phyloP scores from a whole-genome alignment of 2,329 filamentous ascomycete species.

The Fusarium tricinctum region DNA sequence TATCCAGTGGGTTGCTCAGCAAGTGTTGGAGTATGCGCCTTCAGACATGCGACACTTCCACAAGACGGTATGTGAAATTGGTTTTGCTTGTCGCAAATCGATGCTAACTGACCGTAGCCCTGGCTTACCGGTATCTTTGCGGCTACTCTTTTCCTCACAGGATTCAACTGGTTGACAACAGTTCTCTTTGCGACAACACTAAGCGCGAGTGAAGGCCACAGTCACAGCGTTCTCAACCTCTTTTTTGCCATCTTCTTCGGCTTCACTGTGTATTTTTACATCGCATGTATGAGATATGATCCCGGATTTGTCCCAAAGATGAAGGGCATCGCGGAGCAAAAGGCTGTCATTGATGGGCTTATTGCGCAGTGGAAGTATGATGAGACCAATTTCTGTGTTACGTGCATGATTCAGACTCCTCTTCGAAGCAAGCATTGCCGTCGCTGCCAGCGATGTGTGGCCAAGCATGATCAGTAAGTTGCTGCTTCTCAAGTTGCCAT shows the following conservation, averaged over 20 bases:
- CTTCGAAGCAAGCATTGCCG: slow-evolving; percentile 96
- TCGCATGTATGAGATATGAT: slow-evolving; percentile 86
- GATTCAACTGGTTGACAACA: slow-evolving; percentile 79
- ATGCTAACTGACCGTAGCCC: slow-evolving; percentile 66
- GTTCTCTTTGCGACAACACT: slow-evolving; percentile 59
- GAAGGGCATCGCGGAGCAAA: slow-evolving; percentile 89
- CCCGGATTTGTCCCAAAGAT: slow-evolving; percentile 95
- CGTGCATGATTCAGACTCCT: slow-evolving; percentile 94
- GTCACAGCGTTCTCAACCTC: slow-evolving; percentile 82
- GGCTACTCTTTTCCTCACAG: slow-evolving; percentile 84
- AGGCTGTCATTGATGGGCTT: slow-evolving; percentile 88
- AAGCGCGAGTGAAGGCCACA: slow-evolving; percentile 36
- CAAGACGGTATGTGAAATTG: slow-evolving; percentile 76
- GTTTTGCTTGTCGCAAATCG: neutral
- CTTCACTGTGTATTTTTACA: slow-evolving; percentile 87
- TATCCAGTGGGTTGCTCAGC: slow-evolving; percentile 82
- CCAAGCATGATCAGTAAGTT: slow-evolving; percentile 94
- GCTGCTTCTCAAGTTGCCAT: neutral
- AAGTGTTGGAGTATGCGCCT: slow-evolving; percentile 84
- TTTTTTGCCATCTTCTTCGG: slow-evolving; percentile 74
- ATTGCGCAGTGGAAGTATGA: slow-evolving; percentile 90
- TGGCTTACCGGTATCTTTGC: slow-evolving; percentile 96
- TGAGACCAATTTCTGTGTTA: slow-evolving; percentile 92
- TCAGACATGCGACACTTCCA: slow-evolving; percentile 91
- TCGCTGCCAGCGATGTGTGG: slow-evolving; percentile 90